Percentiles rank a stretch among this genome's conserved stretches.
phyloP scores from a whole-genome alignment of 768 basidiomycete species.

The Albatrellus ellisii region DNA sequence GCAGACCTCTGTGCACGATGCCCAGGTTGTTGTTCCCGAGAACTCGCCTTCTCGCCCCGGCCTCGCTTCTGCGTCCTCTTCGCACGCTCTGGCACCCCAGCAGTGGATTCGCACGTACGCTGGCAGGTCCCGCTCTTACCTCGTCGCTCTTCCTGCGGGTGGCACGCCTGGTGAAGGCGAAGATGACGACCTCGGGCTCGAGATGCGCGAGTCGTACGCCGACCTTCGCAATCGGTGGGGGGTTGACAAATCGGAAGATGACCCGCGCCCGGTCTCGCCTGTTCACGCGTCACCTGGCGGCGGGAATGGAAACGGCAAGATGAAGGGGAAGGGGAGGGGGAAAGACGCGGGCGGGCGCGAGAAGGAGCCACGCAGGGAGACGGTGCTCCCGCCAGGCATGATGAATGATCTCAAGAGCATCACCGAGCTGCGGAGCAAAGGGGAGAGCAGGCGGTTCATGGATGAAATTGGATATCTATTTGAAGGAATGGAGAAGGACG shows the following conservation, averaged over 20 bases:
- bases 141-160: conserved; percentile 39
- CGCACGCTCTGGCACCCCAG: no score
- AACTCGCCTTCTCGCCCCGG: conserved; percentile 10
- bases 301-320: conserved; percentile 22
- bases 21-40: not conserved
- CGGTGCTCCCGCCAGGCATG: conserved; percentile 37
- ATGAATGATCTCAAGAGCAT: conserved; percentile 71
- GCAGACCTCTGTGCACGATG: not conserved
- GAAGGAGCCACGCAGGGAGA: conserved; percentile 11
- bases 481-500: conserved; percentile 53
- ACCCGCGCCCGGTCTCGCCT: conserved; percentile 28
- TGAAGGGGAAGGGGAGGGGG: conserved; percentile 23
- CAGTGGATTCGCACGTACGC: conserved; percentile 67
- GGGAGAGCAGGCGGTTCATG: conserved; percentile 65
- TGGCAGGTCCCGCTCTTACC: conserved; percentile 69
- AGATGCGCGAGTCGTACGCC: conserved; percentile 58
- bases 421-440: conserved; percentile 68
- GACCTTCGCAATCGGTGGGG: conserved; percentile 71
- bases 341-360: not conserved
- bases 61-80: conserved; percentile 17
- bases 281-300: conserved; percentile 4
- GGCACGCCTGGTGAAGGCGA: conserved; percentile 18
- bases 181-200: conserved; percentile 28
- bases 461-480: conserved; percentile 81
- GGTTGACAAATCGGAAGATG: conserved; percentile 69